Base-by-base conservation (phyloP, 768 basidiomycete genomes). In the Boletus tylopilopsis region DNA sequence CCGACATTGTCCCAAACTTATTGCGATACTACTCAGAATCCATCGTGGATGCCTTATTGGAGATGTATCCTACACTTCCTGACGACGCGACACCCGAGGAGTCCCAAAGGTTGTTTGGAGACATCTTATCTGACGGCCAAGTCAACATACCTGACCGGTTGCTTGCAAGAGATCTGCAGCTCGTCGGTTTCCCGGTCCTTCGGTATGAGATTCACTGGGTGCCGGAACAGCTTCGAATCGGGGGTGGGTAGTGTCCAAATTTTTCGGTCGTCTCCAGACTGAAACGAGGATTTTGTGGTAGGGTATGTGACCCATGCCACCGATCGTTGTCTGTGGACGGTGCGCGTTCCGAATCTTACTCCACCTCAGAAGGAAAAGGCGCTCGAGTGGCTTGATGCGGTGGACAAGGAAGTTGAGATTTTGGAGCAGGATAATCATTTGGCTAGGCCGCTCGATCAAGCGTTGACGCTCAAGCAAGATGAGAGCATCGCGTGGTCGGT, bases 231-330 rank as follows among this genome's bases (percentile, higher is more conserved):
- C 56, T 71, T 34, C 76, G 80, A 5, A 70, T 75, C 4, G 67
- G 73, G 51, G 85, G 85, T 80, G 56, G 48, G 73, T 23, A 7
- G n/a, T 18, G 2, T 27, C 29, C 1, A 29, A 18, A n/a, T 15
- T 25, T 12, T 19, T 49, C n/a, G 6, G 16, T 11, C 8, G 5
- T 19, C 9, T 34, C 5, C 29, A 23, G 21, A 35, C 27, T 46
- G n/a, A 49, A 47, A 29, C 15, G 44, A 12, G n/a, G 24, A 5
- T 18, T 16, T 42, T 45, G 46, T 16, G 7, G 18, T 40, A 87
- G 85, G 84, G 2, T 81, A 81, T 53, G 82, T 89, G 8, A 87
- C 86, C 0, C 87, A 90, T 59, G 84, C 71, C 2, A 76, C 77
- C 2, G 87, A 91, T 57, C 72, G 82, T 8, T 50, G 68, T n/a